phyloP scores from a whole-genome alignment of 805 yeast genomes.

The Yarrowia osloensis region DNA sequence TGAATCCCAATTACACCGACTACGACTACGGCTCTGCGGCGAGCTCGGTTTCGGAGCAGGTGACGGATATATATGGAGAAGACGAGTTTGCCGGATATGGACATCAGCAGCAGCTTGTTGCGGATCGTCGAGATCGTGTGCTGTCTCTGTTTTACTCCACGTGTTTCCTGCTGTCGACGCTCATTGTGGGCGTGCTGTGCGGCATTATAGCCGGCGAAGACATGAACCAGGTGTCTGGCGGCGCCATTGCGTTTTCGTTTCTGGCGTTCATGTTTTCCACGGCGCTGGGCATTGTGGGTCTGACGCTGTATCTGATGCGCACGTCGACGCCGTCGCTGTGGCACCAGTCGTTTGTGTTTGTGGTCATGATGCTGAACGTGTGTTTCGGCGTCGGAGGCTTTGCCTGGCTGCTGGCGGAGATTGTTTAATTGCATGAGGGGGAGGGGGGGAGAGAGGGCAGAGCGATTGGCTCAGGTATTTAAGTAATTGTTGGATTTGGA shows the following conservation, averaged over 20 bases:
- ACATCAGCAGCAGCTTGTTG: constrained; percentile 13
- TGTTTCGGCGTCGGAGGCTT: constrained; percentile 51
- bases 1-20: constrained; percentile 9
- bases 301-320: constrained; percentile 50
- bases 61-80: constrained; percentile 11
- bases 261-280: constrained; percentile 49
- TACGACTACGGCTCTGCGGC: constrained; percentile 29
- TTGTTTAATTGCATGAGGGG: background rate
- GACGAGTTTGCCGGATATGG: constrained; percentile 30
- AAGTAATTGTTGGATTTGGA: no score
- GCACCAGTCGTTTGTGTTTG: constrained; percentile 51
- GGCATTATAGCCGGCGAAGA: constrained; percentile 47
- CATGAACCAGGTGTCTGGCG: constrained; percentile 37
- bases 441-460: no score
- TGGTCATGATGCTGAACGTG: constrained; percentile 46
- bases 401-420: constrained; percentile 41
- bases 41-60: constrained; percentile 22
- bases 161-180: constrained; percentile 46
- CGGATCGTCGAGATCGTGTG: constrained; percentile 46
- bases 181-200: constrained; percentile 49
- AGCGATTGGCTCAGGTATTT: no score
- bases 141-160: constrained; percentile 50
- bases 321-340: constrained; percentile 44
- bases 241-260: constrained; percentile 42
- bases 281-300: constrained; percentile 47